These are phyloP conservation scores for Vinca minor DNA, from an alignment of 257 asterid species.

Conservation along the genomic window DNA sequence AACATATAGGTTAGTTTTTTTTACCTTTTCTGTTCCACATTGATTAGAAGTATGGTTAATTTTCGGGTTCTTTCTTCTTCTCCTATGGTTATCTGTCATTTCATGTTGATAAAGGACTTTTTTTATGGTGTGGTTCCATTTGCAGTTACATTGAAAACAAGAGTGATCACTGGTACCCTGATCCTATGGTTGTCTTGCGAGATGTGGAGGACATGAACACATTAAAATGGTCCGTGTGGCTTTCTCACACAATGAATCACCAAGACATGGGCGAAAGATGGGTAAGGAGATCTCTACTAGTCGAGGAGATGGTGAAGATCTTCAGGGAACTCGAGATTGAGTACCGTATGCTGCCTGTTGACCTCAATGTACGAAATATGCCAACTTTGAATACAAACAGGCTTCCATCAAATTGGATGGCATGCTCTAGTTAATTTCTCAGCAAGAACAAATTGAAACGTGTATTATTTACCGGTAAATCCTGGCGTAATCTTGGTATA, in stretches of 20 bases:
- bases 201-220: conserved; percentile 85
- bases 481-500: no score
- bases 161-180: conserved; percentile 75
- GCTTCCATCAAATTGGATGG: conserved; percentile 68
- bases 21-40: not conserved
- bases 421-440: conserved; percentile 11
- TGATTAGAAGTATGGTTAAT: not conserved
- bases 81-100: no score
- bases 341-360: conserved; percentile 65
- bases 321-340: conserved; percentile 78
- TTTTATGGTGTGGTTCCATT: not conserved
- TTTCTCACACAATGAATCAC: conserved; percentile 62
- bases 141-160: conserved; percentile 55
- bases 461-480: no score
- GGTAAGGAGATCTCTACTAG: conserved; percentile 56
- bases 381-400: conserved; percentile 46
- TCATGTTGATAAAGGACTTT: not conserved
- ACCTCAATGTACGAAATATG: conserved; percentile 67
- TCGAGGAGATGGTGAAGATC: conserved; percentile 67
- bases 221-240: conserved; percentile 73
- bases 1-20: not conserved
- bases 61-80: no score
- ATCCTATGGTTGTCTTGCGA: conserved; percentile 66
- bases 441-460: not conserved
- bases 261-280: conserved; percentile 95